phyloP scores from a whole-genome alignment of 1,139 yeast genomes.

The Pichia sp. region DNA sequence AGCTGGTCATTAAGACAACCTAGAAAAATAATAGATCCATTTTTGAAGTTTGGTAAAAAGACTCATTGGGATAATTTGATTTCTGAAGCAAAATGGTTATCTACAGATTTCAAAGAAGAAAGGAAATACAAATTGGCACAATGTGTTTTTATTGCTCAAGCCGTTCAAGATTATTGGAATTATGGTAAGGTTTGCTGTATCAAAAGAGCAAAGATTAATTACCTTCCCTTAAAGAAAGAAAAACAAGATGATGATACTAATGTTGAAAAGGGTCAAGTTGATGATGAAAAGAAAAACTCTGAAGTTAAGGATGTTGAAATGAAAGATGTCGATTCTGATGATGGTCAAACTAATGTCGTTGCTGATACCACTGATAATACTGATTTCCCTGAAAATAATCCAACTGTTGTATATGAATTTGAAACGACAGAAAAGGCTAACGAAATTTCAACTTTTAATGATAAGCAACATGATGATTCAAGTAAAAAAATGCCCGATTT shows the following conservation, averaged over 20 bases:
- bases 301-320: constrained; percentile 33
- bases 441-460: no score
- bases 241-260: not conserved
- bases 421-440: no score
- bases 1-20: constrained; percentile 94
- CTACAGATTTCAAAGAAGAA: constrained; percentile 70
- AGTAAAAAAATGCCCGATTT: constrained; percentile 27
- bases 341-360: not conserved
- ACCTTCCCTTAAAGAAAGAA: constrained; percentile 22
- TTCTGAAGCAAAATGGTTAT: constrained; percentile 84
- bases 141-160: constrained; percentile 63
- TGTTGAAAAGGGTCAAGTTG: not conserved
- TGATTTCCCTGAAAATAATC: not conserved
- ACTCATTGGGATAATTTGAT: constrained; percentile 70
- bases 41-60: constrained; percentile 30
- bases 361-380: not conserved
- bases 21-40: constrained; percentile 62
- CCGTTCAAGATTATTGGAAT: constrained; percentile 71
- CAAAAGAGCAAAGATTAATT: constrained; percentile 36
- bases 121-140: constrained; percentile 63
- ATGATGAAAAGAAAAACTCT: not conserved
- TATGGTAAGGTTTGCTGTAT: constrained; percentile 68
- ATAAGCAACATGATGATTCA: not conserved
- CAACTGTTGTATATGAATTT: no score
- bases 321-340: not conserved